Percentiles rank a stretch among this genome's conserved stretches.
phyloP scores from a whole-genome alignment of 371 early-diverging fungal species.

The Mortierella sp. region DNA sequence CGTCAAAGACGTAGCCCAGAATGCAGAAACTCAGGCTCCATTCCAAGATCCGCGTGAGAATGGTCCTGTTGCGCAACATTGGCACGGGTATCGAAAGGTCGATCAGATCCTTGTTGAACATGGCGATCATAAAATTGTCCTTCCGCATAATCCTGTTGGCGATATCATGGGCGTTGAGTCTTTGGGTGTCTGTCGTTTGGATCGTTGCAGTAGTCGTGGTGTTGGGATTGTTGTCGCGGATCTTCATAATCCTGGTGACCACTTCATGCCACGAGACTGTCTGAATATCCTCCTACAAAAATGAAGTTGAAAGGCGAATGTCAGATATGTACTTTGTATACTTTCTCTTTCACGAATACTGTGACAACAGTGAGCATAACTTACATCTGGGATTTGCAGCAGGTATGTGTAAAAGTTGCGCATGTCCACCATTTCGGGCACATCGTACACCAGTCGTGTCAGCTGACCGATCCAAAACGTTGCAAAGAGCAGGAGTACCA shows the following conservation, averaged over 20 bases:
- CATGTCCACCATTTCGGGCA: constrained; percentile 83
- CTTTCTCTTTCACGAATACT: too few relatives aligned
- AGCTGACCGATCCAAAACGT: constrained; percentile 85
- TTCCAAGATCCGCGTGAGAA: constrained; percentile 90
- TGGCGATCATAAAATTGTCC: constrained; percentile 96
- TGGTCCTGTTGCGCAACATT: constrained; percentile 60
- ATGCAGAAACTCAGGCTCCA: constrained; percentile 94
- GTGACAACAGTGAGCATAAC: too few relatives aligned
- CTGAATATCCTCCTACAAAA: constrained; percentile 77
- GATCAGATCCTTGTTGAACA: constrained; percentile 93
- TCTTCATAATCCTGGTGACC: constrained; percentile 74
- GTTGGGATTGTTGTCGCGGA: constrained; percentile 80
- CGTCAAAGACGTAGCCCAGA: constrained; percentile 88
- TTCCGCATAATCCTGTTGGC: constrained; percentile 96
- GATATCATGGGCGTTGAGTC: constrained; percentile 90
- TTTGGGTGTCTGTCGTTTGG: constrained; percentile 59
- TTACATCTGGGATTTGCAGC: constrained; percentile 86
- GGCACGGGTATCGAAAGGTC: constrained; percentile 82
- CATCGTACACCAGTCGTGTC: constrained; percentile 74
- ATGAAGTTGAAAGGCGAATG: background rate
- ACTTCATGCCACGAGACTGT: constrained; percentile 86
- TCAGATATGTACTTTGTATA: background rate
- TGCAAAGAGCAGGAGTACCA: constrained; percentile 72
- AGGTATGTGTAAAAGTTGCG: constrained; percentile 87
- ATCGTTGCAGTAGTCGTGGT: constrained; percentile 51